Conservation (phyloP, 2,329 filamentous ascomycete species). For the Fusarium humuli region DNA sequence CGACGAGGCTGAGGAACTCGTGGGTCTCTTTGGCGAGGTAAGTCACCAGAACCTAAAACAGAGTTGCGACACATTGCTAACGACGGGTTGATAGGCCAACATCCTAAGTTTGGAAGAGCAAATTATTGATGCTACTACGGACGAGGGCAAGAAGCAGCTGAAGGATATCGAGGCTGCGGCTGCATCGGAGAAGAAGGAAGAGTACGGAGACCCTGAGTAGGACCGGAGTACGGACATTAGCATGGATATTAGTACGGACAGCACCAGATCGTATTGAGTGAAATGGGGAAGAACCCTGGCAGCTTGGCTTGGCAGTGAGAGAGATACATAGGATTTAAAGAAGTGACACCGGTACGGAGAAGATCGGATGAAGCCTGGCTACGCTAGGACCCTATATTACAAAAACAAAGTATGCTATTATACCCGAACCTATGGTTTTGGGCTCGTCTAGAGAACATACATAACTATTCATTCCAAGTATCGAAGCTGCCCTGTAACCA, state of each 20-base stretch:
- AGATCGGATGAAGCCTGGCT: neutral
- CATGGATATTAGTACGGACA: neutral
- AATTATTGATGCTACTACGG: slow-evolving; percentile 94
- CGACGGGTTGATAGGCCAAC: slow-evolving; percentile 67
- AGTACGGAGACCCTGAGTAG: slow-evolving; percentile 56
- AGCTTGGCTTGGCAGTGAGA: slow-evolving; percentile 4
- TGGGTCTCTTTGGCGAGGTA: slow-evolving; percentile 80
- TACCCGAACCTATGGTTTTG: neutral
- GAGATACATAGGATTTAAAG: neutral
- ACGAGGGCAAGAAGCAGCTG: slow-evolving; percentile 81
- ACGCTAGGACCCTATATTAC: neutral
- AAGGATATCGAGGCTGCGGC: slow-evolving; percentile 75
- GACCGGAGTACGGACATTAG: neutral
- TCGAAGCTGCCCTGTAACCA: neutral
- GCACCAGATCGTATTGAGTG: neutral
- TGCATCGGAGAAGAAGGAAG: slow-evolving; percentile 45
- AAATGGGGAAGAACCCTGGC: neutral
- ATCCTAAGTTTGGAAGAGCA: slow-evolving; percentile 93
- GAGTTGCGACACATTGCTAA: slow-evolving; percentile 34
- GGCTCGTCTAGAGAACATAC: neutral
- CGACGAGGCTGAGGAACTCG: slow-evolving; percentile 86
- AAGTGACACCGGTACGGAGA: neutral
- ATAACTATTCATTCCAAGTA: neutral
- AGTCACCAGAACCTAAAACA: slow-evolving; percentile 40
- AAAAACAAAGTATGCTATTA: neutral